Evolutionary conservation across 352 stramenopile species (phyloP), one percentile per base, ranked within the genome.

Genomic region (Phytophthora pini): DNA sequence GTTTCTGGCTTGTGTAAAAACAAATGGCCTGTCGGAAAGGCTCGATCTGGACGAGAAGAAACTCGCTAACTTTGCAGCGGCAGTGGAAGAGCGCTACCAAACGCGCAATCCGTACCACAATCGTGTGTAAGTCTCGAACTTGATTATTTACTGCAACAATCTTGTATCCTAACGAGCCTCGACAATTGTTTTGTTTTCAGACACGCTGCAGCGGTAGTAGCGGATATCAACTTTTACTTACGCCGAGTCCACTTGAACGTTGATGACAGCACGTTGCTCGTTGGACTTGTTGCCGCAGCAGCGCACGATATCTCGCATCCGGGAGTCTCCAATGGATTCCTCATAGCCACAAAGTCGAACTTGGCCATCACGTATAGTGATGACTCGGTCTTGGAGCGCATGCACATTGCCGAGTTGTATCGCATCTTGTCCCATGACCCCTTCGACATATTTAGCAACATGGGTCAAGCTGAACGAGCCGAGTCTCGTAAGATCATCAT

Each of bases 291-390:
- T 3, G 80, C 97, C 2, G 88, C 92, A 2, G 75, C 95, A 0
- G 85, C 85, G n/a, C 94, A 98, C 65, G 94, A 98, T 74, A 86
- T 98, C 13, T 94, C 85, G 34, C 94, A 98, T 59, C 87, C 89
- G 0, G 94, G 94, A 27, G 88, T 95, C 13, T 97, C 89, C 12
- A 98, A 98, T 68, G 76, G 76, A 43, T 98, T 97, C 56, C 83
- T 98, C 39, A 86, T 97, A 50, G 83, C 89, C 29, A 96, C 90
- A n/a, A 78, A 72, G 40, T 92, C 86, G 39, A 89, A 94, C 27
- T 71, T 97, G n/a, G 93, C 93, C 39, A 83, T 98, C 65, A 88
- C 79, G 0, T 98, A 98, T 76, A 98, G 96, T 55, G 94, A 97
- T 60, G 81, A 93, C 41, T 96, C 84, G 41, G 85, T 97, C 9